Evolutionary conservation across 2,329 filamentous ascomycete species (phyloP).

Genomic region (Lachnellula cervina): DNA sequence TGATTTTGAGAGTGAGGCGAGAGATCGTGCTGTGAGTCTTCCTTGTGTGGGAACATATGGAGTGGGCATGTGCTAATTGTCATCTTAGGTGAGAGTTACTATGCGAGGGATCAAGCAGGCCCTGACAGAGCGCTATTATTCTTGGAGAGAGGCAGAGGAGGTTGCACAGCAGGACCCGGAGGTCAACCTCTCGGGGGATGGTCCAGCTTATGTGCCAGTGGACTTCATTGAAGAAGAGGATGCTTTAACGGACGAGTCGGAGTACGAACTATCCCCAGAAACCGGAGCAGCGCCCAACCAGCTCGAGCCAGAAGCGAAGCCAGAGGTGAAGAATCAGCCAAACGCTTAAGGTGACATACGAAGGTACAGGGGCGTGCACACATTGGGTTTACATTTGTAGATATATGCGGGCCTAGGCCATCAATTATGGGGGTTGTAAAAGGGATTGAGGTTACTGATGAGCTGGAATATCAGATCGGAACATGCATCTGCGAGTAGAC

Average conservation of each 20-base stretch:
- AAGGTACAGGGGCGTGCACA: neutral
- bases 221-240: conserved; percentile 22
- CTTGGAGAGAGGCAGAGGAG: conserved; percentile 72
- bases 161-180: conserved; percentile 63
- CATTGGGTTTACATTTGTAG: conserved; percentile 1
- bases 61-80: conserved; percentile 15
- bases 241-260: conserved; percentile 30
- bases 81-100: conserved; percentile 63
- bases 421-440: neutral
- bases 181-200: conserved; percentile 43
- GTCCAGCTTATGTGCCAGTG: conserved; percentile 25
- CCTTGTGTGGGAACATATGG: neutral
- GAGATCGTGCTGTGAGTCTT: conserved; percentile 61
- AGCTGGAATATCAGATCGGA: neutral
- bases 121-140: conserved; percentile 82
- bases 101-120: conserved; percentile 79
- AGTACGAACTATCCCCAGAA: conserved; percentile 15
- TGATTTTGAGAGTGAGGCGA: conserved; percentile 56
- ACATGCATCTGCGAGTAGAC: neutral
- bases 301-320: conserved; percentile 2
- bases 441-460: neutral
- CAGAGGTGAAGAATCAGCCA: conserved; percentile 9
- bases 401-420: neutral
- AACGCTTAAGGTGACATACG: neutral
- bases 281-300: neutral